Percentiles rank a stretch among this genome's conserved stretches.
Conservation (phyloP, 106 monocot species). For the Amphibolis antarctica region DNA sequence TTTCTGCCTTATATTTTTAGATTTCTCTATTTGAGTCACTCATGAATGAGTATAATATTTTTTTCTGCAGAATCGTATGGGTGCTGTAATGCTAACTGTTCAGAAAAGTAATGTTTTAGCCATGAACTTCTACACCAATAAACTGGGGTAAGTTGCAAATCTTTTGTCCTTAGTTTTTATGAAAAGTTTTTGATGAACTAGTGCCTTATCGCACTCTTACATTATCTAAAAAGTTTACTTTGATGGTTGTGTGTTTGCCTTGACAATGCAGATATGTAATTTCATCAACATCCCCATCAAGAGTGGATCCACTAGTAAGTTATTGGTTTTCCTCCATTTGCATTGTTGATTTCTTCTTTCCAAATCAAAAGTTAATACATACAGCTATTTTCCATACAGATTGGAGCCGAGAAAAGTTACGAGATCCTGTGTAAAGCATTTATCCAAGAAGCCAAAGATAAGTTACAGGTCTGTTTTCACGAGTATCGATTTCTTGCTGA, state of each 20-base stretch:
- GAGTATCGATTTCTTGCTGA: no score
- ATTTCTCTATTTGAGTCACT: background rate
- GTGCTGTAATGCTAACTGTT: slow-evolving; percentile 86
- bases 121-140: slow-evolving; percentile 67
- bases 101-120: slow-evolving; percentile 72
- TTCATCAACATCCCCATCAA: slow-evolving; percentile 81
- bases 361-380: background rate
- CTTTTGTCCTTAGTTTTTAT: background rate
- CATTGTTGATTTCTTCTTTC: background rate
- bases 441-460: slow-evolving; percentile 56
- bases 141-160: slow-evolving; percentile 33
- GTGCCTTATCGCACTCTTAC: background rate
- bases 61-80: slow-evolving; percentile 57
- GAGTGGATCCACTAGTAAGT: slow-evolving; percentile 63
- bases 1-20: no score
- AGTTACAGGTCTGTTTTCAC: slow-evolving; percentile 30
- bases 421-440: slow-evolving; percentile 92
- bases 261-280: slow-evolving; percentile 45
- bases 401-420: slow-evolving; percentile 72
- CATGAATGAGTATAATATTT: background rate
- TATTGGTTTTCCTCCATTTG: background rate
- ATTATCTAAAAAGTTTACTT: background rate
- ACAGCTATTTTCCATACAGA: slow-evolving; percentile 26
- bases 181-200: background rate
- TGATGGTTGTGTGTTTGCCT: background rate